Evolutionary conservation across 2,329 filamentous ascomycete species (phyloP), one percentile per base, ranked within the genome.

Genomic region (Teratosphaeria epicoccoides): DNA sequence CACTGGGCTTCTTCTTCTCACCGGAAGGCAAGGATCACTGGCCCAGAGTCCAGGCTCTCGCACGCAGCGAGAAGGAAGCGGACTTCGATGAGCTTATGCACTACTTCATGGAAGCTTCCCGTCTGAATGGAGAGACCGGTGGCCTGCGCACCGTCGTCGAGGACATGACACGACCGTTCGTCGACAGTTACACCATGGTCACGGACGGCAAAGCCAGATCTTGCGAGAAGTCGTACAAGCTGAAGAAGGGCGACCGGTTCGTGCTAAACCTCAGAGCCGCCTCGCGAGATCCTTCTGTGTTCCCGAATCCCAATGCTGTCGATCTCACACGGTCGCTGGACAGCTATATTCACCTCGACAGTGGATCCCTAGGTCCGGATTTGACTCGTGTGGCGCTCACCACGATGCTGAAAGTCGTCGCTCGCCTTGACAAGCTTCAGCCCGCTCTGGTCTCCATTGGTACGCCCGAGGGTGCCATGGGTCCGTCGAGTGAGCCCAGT

Each of bases 1-100:
- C 72, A 24, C 62, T 82, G 47, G 79, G 81, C 59, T 79, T 75
- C 61, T 81, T 79, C 63, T 69, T 82, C 45, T 70, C 71, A 3
- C 10, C 46, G 14, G 65, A 70, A n/a, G 71, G 72, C 20, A 64
- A 68, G 3, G 57, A 69, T 29, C 71, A 79, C 62, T 71, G 77
- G 58, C 63, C 71, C 2, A 68, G 71, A 9, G 75, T 80, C 40
- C 71, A 75, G 33, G 61, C 65, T 1, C 67, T 80, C 11, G 75
- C 77, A 1, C 68, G 70, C 43, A 61, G 69, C 40, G 66, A 76
- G 24, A 72, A 67, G 33, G 70, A 60, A 33, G 70, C 68, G 58
- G 73, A 67, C 57, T 75, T 76, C 57, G 71, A 76, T 44, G 66
- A 70, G 22, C 65, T 81, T 7, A 69, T 74, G 62, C 70, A 74